These are phyloP conservation scores for Plantago major DNA, from an alignment of 257 asterid species.

Conservation along the genomic window DNA sequence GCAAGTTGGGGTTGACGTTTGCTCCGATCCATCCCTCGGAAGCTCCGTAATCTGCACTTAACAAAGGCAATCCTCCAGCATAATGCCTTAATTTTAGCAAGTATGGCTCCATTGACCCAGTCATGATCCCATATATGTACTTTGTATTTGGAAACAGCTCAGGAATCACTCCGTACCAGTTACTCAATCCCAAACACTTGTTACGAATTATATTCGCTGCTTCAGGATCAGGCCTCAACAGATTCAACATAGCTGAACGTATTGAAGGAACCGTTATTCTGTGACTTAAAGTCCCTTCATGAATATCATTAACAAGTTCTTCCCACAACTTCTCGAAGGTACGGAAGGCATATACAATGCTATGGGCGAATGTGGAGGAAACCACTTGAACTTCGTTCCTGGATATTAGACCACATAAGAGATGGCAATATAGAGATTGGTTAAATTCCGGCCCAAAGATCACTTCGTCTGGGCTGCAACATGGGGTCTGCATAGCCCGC, in stretches of 20 bases:
- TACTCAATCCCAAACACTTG: conserved; percentile 46
- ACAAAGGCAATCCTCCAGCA: conserved; percentile 59
- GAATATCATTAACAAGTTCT: conserved; percentile 51
- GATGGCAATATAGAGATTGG: conserved; percentile 77
- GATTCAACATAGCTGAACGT: conserved; percentile 44
- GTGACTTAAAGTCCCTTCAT: conserved; percentile 39
- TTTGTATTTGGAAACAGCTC: conserved; percentile 59
- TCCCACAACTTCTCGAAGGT: conserved; percentile 66
- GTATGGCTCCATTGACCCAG: conserved; percentile 88
- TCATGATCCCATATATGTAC: conserved; percentile 80
- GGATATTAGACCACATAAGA: conserved; percentile 63
- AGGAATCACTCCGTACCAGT: conserved; percentile 71
- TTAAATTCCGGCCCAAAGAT: conserved; percentile 72
- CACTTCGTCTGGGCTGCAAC: conserved; percentile 83
- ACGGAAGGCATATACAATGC: conserved; percentile 72
- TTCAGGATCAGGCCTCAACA: conserved; percentile 56
- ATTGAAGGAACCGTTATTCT: conserved; percentile 43
- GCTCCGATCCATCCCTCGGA: conserved; percentile 94
- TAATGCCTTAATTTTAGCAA: conserved; percentile 62
- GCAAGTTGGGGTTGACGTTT: conserved; percentile 52
- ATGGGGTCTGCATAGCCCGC: conserved; percentile 64
- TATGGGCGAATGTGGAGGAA: conserved; percentile 78
- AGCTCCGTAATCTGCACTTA: conserved; percentile 85
- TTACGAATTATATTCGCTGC: conserved; percentile 37
- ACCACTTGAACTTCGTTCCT: conserved; percentile 57